A percentile compares a stretch with the other conserved stretches of the same genome.
These are phyloP conservation scores for Sporothrix euskadiensis DNA, from an alignment of 2,329 filamentous ascomycete species.

Conservation along the genomic window DNA sequence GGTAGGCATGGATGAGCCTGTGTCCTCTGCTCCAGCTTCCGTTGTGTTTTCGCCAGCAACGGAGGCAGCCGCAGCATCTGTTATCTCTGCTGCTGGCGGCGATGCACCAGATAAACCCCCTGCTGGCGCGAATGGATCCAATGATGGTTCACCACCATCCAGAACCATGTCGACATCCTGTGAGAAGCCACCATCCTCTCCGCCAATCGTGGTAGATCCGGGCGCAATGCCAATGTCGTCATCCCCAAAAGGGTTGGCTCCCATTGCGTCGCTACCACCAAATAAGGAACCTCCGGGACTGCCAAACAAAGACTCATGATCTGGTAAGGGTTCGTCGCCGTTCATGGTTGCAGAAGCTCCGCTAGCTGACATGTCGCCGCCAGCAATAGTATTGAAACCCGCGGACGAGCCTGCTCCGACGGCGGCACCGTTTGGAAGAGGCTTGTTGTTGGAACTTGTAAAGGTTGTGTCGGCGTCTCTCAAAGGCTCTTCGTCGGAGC, in stretches of 20 bases:
- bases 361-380: slow-evolving; percentile 38
- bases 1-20: not conserved
- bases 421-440: slow-evolving; percentile 56
- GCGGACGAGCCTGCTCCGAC: slow-evolving; percentile 32
- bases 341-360: slow-evolving; percentile 40
- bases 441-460: slow-evolving; percentile 69
- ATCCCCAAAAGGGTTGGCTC: slow-evolving; percentile 67
- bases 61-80: not conserved
- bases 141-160: slow-evolving; percentile 43
- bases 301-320: slow-evolving; percentile 80
- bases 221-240: slow-evolving; percentile 62
- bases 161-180: slow-evolving; percentile 43
- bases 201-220: slow-evolving; percentile 40
- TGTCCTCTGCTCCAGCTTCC: not conserved
- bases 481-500: slow-evolving; percentile 59
- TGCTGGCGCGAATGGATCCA: slow-evolving; percentile 34
- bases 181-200: slow-evolving; percentile 24
- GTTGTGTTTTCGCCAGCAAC: not conserved
- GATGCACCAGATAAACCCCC: not conserved
- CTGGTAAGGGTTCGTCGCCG: slow-evolving; percentile 50
- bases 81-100: not conserved
- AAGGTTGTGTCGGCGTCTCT: slow-evolving; percentile 71
- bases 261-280: slow-evolving; percentile 67
- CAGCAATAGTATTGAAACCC: slow-evolving; percentile 41
- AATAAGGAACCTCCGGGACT: slow-evolving; percentile 83